A percentile compares a stretch with the other conserved stretches of the same genome.
These are phyloP conservation scores for Gnomoniopsis smithogilvyi DNA, from an alignment of 2,329 filamentous ascomycete genomes.

Conservation along the genomic window DNA sequence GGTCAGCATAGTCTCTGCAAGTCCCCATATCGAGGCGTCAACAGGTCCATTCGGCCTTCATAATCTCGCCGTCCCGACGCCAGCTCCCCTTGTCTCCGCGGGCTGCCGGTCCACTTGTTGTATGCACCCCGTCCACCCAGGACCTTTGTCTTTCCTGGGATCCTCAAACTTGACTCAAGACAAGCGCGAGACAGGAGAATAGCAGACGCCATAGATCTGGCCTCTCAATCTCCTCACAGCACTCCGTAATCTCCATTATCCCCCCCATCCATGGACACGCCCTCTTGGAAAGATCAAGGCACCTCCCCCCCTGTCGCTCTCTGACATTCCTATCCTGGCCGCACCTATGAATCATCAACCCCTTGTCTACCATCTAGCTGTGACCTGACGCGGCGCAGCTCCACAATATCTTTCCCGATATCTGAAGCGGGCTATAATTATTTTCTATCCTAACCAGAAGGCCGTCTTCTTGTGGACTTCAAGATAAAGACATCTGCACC, in stretches of 20 bases:
- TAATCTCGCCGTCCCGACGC: slow-evolving; percentile 4
- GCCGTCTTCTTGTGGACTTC: slow-evolving; percentile 2
- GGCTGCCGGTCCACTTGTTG: background rate
- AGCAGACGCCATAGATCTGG: slow-evolving; percentile 10
- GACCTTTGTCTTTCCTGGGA: background rate
- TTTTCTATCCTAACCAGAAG: background rate
- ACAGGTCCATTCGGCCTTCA: slow-evolving; percentile 3
- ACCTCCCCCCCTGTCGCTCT: slow-evolving; percentile 3
- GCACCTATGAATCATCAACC: slow-evolving; percentile 19
- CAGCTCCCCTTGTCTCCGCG: background rate
- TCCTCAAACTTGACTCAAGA: slow-evolving; percentile 16
- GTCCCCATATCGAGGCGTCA: background rate
- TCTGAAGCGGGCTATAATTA: slow-evolving; percentile 8
- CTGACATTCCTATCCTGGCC: slow-evolving; percentile 12
- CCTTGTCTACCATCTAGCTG: slow-evolving; percentile 13
- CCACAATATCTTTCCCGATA: slow-evolving; percentile 13
- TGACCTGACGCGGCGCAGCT: slow-evolving; percentile 16
- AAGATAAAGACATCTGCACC: background rate
- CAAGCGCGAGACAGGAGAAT: slow-evolving; percentile 6
- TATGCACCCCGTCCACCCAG: background rate
- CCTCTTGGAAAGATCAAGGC: background rate
- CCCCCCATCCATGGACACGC: background rate
- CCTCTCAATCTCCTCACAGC: background rate
- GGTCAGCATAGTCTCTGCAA: background rate
- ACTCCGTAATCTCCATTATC: slow-evolving; percentile 11